phyloP scores from a whole-genome alignment of 768 basidiomycete species.

The Tylopilus plumbeoviolaceoides region DNA sequence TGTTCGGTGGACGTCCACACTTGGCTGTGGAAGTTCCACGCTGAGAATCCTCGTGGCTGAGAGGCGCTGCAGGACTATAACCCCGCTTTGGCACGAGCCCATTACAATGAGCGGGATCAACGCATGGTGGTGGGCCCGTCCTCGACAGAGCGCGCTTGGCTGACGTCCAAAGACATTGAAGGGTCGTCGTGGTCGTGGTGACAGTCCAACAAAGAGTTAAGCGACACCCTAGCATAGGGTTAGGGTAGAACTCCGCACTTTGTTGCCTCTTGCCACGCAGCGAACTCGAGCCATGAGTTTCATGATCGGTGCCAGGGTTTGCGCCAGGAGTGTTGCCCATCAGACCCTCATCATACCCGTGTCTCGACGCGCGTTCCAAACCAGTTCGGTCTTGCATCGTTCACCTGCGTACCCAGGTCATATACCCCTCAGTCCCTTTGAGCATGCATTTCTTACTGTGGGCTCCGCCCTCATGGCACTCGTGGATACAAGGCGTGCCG shows the following conservation, averaged over 20 bases:
- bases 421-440: slow-evolving; percentile 76
- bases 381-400: slow-evolving; percentile 4
- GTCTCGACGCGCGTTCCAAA: slow-evolving; percentile 13
- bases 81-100: no score
- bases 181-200: not conserved
- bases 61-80: no score
- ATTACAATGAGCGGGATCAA: no score
- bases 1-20: slow-evolving; percentile 19
- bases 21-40: slow-evolving; percentile 16
- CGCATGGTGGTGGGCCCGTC: no score
- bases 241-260: slow-evolving; percentile 3
- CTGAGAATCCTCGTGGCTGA: not conserved
- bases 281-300: not conserved
- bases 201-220: not conserved
- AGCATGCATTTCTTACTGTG: slow-evolving; percentile 79
- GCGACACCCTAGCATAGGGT: slow-evolving; percentile 17
- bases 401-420: slow-evolving; percentile 71
- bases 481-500: slow-evolving; percentile 76
- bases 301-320: not conserved
- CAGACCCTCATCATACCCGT: not conserved
- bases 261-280: no score
- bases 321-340: not conserved
- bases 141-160: no score
- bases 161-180: no score
- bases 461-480: slow-evolving; percentile 85